phyloP scores from a whole-genome alignment of 257 asterid species.

The Verbascum thapsus region DNA sequence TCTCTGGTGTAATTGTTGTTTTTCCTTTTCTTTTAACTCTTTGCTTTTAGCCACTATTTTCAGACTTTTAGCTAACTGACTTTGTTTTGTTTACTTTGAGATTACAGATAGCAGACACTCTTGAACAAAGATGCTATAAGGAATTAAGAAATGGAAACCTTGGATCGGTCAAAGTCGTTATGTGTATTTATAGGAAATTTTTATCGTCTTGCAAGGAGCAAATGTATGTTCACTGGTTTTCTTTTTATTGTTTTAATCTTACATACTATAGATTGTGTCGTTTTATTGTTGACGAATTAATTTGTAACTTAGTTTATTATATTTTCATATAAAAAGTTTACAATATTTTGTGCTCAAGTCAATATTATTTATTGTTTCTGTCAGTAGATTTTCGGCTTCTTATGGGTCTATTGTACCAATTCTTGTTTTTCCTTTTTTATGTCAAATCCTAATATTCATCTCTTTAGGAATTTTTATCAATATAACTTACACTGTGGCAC shows the following conservation, averaged over 20 bases:
- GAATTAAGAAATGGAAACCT: constrained; percentile 80
- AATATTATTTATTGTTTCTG: too few relatives aligned
- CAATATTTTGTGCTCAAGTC: too few relatives aligned
- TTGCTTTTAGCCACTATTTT: background rate
- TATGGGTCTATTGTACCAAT: background rate
- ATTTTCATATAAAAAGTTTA: too few relatives aligned
- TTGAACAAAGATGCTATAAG: constrained; percentile 95
- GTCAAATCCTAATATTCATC: constrained; percentile 5
- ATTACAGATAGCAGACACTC: constrained; percentile 77
- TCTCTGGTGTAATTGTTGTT: constrained; percentile 6
- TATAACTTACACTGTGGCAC: constrained; percentile 10
- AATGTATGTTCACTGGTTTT: constrained; percentile 52
- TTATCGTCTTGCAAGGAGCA: constrained; percentile 87
- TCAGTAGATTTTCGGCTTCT: background rate
- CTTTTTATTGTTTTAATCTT: background rate
- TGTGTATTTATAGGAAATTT: constrained; percentile 86
- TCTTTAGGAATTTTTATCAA: background rate
- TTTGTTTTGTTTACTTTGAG: constrained; percentile 30
- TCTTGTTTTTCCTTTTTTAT: background rate
- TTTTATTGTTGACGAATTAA: constrained; percentile 16
- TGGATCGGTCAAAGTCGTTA: constrained; percentile 68
- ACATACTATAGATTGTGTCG: background rate
- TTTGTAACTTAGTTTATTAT: background rate
- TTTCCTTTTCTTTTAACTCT: too few relatives aligned
- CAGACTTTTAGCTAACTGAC: background rate